phyloP scores from a whole-genome alignment of 73 alveolate genomes.

The Paramecium tetraurelia region DNA sequence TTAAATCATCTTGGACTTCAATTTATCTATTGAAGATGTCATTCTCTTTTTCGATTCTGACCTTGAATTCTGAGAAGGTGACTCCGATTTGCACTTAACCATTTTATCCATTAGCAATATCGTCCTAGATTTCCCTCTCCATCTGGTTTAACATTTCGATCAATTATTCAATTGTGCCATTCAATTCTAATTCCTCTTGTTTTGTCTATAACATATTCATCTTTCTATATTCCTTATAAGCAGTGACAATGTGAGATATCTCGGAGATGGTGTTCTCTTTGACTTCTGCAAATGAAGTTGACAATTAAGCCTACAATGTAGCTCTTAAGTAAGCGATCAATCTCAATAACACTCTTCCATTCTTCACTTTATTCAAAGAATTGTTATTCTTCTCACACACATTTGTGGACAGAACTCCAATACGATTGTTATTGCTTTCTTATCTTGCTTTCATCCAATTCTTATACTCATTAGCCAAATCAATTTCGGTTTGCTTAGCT shows the following conservation, averaged over 20 bases:
- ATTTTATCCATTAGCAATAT: constrained; percentile 20
- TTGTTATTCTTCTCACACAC: constrained; percentile 27
- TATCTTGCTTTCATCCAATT: constrained; percentile 5
- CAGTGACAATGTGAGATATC: background rate
- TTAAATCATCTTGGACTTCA: background rate
- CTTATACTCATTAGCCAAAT: constrained; percentile 33
- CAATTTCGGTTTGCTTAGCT: background rate
- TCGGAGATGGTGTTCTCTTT: background rate
- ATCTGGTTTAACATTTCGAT: background rate
- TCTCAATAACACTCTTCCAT: constrained; percentile 28
- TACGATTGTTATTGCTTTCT: background rate
- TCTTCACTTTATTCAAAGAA: constrained; percentile 13
- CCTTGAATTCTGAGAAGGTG: constrained; percentile 19
- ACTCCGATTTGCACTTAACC: constrained; percentile 44
- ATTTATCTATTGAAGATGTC: background rate
- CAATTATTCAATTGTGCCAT: constrained; percentile 38
- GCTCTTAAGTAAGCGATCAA: background rate
- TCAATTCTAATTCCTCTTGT: background rate
- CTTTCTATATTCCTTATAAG: constrained; percentile 6
- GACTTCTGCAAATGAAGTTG: background rate
- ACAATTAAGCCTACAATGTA: background rate
- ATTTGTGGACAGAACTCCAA: background rate
- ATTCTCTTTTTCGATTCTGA: constrained; percentile 35
- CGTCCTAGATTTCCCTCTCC: constrained; percentile 5
- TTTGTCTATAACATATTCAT: background rate